phyloP scores from a whole-genome alignment of 331 rosid species.

The Arachis monticola region DNA sequence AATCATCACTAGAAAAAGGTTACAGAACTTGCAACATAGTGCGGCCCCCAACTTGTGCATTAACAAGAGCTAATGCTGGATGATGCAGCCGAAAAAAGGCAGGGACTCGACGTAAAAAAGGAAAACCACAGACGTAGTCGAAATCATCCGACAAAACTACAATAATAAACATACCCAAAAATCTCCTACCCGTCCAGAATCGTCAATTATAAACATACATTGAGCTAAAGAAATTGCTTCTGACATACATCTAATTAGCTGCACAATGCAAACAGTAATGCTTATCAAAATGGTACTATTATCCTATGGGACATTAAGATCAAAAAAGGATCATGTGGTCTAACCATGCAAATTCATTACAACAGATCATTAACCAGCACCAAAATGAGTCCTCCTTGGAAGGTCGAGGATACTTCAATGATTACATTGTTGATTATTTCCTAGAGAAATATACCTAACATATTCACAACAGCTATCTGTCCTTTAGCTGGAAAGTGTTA shows the following conservation, averaged over 20 bases:
- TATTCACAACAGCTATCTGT: constrained; percentile 15
- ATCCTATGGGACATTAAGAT: constrained; percentile 8
- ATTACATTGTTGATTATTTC: neutral
- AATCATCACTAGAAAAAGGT: neutral
- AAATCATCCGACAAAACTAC: neutral
- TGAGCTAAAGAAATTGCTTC: neutral
- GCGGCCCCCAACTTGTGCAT: neutral
- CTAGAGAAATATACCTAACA: neutral
- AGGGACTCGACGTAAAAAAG: too few relatives aligned
- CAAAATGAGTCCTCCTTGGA: constrained; percentile 4
- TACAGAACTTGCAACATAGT: neutral
- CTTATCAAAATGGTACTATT: neutral
- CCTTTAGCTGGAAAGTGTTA: constrained; percentile 18
- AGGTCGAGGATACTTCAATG: constrained; percentile 5
- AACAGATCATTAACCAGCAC: neutral
- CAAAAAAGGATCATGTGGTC: neutral
- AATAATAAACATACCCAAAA: neutral
- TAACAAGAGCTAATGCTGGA: neutral
- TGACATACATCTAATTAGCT: neutral
- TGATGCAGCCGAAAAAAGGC: neutral
- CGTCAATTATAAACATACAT: neutral
- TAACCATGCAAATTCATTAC: constrained; percentile 11
- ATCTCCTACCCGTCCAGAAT: neutral
- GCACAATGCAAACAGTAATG: constrained; percentile 20
- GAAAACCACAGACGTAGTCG: too few relatives aligned